phyloP scores from a whole-genome alignment of 2,329 filamentous ascomycete species.

The Hysterium pulicare region DNA sequence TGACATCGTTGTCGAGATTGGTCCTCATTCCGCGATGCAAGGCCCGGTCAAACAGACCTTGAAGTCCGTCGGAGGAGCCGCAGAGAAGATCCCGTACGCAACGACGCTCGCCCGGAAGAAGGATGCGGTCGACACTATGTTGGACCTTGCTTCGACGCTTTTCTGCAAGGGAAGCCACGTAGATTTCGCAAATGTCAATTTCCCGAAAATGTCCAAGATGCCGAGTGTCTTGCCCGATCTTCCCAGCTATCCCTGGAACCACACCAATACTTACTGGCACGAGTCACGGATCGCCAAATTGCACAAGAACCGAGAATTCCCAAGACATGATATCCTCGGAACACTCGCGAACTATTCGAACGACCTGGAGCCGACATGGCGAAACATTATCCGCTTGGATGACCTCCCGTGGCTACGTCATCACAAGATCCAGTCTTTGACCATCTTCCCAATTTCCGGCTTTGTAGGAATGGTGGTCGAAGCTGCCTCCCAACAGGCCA shows the following conservation, averaged over 20 bases:
- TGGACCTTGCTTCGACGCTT: slow-evolving; percentile 14
- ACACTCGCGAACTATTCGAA: slow-evolving; percentile 9
- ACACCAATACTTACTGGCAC: slow-evolving; percentile 23
- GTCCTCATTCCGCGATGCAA: slow-evolving; percentile 31
- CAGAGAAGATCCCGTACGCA: slow-evolving; percentile 6
- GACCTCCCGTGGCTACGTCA: slow-evolving; percentile 48
- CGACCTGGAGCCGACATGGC: slow-evolving; percentile 38
- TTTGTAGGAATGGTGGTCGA: slow-evolving; percentile 30
- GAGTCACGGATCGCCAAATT: slow-evolving; percentile 12
- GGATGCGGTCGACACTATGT: slow-evolving; percentile 18
- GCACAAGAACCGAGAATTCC: slow-evolving; percentile 21
- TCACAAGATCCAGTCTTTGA: slow-evolving; percentile 39
- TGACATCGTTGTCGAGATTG: slow-evolving; percentile 19
- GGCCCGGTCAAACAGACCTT: slow-evolving; percentile 17
- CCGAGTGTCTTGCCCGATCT: slow-evolving; percentile 20
- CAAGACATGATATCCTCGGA: slow-evolving; percentile 17
- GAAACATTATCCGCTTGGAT: slow-evolving; percentile 42
- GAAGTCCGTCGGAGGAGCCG: neutral
- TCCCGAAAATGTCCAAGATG: slow-evolving; percentile 1
- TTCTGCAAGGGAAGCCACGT: slow-evolving; percentile 12
- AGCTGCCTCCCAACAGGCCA: slow-evolving; percentile 12
- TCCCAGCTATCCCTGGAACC: slow-evolving; percentile 33
- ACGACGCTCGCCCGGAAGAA: slow-evolving; percentile 24
- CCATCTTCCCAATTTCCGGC: slow-evolving; percentile 29
- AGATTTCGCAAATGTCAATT: slow-evolving; percentile 22